These are phyloP conservation scores for Crucihimalaya himalaica DNA, from an alignment of 345 rosid genomes.

Conservation along the genomic window DNA sequence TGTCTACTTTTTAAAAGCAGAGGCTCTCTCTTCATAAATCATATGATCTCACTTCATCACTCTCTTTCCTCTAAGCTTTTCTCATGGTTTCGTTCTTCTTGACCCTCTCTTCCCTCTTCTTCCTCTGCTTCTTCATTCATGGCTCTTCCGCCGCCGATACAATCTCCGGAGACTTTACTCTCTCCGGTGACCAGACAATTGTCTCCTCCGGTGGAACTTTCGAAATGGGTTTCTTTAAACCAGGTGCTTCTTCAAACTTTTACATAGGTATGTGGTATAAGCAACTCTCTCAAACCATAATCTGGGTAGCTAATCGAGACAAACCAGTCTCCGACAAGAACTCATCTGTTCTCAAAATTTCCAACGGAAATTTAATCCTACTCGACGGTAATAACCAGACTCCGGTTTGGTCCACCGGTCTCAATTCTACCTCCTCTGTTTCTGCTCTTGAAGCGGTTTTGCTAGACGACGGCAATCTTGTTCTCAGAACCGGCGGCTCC, in stretches of 20 bases:
- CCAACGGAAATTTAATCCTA: conserved; percentile 66
- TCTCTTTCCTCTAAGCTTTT: background rate
- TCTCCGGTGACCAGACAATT: conserved; percentile 66
- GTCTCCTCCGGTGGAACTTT: conserved; percentile 52
- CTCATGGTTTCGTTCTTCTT: conserved; percentile 30
- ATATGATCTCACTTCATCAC: conserved; percentile 13
- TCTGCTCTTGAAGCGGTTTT: conserved; percentile 52
- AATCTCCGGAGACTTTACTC: conserved; percentile 50
- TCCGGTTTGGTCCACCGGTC: conserved; percentile 68
- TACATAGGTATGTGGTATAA: conserved; percentile 77
- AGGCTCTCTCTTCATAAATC: conserved; percentile 17
- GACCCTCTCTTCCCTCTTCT: conserved; percentile 20
- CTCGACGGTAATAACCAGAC: conserved; percentile 46
- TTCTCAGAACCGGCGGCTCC: conserved; percentile 41
- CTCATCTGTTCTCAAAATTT: conserved; percentile 55
- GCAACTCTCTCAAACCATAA: conserved; percentile 42
- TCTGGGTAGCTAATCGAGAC: conserved; percentile 86
- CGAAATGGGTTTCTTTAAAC: conserved; percentile 68
- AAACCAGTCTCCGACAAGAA: conserved; percentile 49
- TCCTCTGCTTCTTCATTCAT: conserved; percentile 29
- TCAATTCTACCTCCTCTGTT: conserved; percentile 43
- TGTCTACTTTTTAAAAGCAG: conserved; percentile 1
- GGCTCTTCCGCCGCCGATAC: conserved; percentile 52
- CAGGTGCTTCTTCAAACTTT: conserved; percentile 55
- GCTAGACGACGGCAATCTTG: conserved; percentile 61